A percentile compares a stretch with the other conserved stretches of the same genome.
Evolutionary conservation across 2,329 filamentous ascomycete genomes (phyloP).

Genomic region (Ophiostoma sp.): DNA sequence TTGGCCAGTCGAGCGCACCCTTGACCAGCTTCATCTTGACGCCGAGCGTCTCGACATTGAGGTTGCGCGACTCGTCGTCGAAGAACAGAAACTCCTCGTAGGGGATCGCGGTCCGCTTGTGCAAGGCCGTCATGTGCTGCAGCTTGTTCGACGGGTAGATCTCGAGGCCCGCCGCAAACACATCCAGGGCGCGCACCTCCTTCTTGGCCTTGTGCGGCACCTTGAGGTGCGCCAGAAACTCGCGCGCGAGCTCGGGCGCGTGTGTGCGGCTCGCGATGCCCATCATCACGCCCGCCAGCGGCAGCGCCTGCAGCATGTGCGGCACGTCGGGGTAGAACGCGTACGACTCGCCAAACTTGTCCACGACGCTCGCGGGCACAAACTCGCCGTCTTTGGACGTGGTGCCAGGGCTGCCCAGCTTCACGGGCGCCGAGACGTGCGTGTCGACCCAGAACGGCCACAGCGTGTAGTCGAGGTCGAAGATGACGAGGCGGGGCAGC

Average conservation of each 20-base stretch:
- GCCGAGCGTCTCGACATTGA: slow-evolving; percentile 71
- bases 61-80: slow-evolving; percentile 83
- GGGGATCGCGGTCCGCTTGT: slow-evolving; percentile 61
- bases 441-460: slow-evolving; percentile 99
- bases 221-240: slow-evolving; percentile 72
- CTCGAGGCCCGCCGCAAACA: slow-evolving; percentile 57
- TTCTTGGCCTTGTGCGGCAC: slow-evolving; percentile 35
- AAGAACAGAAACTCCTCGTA: slow-evolving; percentile 93
- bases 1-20: slow-evolving; percentile 69
- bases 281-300: slow-evolving; percentile 45
- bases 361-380: slow-evolving; percentile 34
- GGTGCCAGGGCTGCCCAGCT: background rate
- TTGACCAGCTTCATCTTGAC: slow-evolving; percentile 78
- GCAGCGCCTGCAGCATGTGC: slow-evolving; percentile 57
- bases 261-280: slow-evolving; percentile 76
- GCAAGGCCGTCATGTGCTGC: slow-evolving; percentile 72
- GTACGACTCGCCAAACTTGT: slow-evolving; percentile 60
- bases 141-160: slow-evolving; percentile 76
- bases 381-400: slow-evolving; percentile 39
- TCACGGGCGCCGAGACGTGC: slow-evolving; percentile 65
- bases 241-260: slow-evolving; percentile 71
- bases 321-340: slow-evolving; percentile 67
- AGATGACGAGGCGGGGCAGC: slow-evolving; percentile 77
- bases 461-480: slow-evolving; percentile 97
- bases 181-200: slow-evolving; percentile 44